Percentiles rank a stretch among this genome's conserved stretches.
phyloP scores from a whole-genome alignment of 2,329 filamentous ascomycete genomes.

The Alternaria atra region DNA sequence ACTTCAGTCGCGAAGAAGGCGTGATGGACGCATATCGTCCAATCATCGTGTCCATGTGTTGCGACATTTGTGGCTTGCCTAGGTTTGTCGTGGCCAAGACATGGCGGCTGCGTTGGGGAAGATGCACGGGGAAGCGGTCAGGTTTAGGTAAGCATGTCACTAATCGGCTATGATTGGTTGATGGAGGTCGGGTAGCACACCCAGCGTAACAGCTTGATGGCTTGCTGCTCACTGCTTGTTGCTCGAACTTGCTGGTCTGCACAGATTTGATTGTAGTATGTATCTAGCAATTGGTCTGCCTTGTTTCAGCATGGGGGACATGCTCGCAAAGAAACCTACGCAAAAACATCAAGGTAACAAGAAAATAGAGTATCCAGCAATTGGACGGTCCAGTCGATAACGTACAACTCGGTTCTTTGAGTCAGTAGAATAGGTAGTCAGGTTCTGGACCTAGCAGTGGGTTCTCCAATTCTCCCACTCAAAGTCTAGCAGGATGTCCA shows the following conservation, averaged over 20 bases:
- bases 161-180: not conserved
- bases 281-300: not conserved
- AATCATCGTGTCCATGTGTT: conserved; percentile 15
- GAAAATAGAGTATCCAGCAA: not conserved
- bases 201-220: not conserved
- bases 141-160: conserved; percentile 6
- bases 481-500: not conserved
- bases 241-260: not conserved
- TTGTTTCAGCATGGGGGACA: not conserved
- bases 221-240: not conserved
- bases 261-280: not conserved
- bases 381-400: not conserved
- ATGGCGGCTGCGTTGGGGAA: not conserved
- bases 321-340: not conserved
- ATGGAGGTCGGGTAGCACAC: not conserved
- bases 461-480: not conserved
- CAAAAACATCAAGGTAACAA: not conserved
- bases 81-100: conserved; percentile 1
- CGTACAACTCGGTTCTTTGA: too few relatives aligned
- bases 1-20: not conserved
- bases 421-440: not conserved
- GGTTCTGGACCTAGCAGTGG: not conserved
- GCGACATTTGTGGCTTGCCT: conserved; percentile 6
- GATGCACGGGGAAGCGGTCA: not conserved
- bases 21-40: not conserved